Conservation (phyloP, 2,329 filamentous ascomycete species). For the Xylariaceae sp. region DNA sequence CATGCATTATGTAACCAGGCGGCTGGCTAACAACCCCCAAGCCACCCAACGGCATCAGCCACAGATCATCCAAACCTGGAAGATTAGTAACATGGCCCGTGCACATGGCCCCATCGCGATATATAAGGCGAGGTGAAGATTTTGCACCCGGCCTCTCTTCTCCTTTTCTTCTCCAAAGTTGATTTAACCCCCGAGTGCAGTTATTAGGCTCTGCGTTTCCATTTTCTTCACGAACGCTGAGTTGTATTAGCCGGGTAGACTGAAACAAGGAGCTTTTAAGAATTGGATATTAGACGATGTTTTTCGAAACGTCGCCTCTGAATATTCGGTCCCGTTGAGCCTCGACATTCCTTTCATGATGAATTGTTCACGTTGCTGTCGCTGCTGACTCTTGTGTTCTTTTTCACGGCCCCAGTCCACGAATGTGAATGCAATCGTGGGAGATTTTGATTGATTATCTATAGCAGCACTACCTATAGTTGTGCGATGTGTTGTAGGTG, state of each 20-base stretch:
- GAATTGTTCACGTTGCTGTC: neutral
- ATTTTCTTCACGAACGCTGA: slow-evolving; percentile 40
- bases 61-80: neutral
- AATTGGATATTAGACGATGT: slow-evolving; percentile 54
- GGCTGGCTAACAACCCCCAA: neutral
- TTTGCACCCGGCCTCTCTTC: slow-evolving; percentile 20
- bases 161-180: slow-evolving; percentile 45
- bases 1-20: neutral
- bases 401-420: neutral
- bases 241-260: slow-evolving; percentile 60
- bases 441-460: neutral
- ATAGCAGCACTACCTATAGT: neutral
- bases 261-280: slow-evolving; percentile 56
- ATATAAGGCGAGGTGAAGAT: slow-evolving; percentile 11
- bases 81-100: slow-evolving; percentile 9
- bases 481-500: neutral
- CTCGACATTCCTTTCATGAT: slow-evolving; percentile 19
- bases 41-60: neutral
- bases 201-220: slow-evolving; percentile 50
- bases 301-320: slow-evolving; percentile 33
- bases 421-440: neutral
- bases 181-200: slow-evolving; percentile 49
- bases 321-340: slow-evolving; percentile 60
- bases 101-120: slow-evolving; percentile 9
- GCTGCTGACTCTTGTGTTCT: neutral